Conservation (phyloP, 306 rosid species). For the Casuarina cunninghamiana region DNA sequence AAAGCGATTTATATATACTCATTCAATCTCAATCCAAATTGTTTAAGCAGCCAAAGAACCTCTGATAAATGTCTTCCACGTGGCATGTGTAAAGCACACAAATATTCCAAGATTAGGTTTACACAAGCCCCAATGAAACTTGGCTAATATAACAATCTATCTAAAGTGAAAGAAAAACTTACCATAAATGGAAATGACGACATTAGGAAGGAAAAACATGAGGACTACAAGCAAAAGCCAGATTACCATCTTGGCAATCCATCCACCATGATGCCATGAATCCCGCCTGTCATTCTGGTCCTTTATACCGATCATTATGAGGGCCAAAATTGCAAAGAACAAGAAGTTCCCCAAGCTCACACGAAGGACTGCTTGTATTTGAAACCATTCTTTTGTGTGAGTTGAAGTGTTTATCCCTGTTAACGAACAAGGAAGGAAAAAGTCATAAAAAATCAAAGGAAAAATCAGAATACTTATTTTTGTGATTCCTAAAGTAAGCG, state of each 20-base stretch:
- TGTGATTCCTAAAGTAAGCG: not conserved
- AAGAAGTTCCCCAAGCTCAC: slow-evolving; percentile 92
- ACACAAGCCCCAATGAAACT: not conserved
- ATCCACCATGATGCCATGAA: slow-evolving; percentile 97
- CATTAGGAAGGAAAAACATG: slow-evolving; percentile 81
- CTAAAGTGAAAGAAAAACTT: slow-evolving; percentile 21
- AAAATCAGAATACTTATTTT: not conserved
- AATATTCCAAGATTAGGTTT: not conserved
- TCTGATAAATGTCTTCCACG: not conserved
- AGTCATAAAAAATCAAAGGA: slow-evolving; percentile 7
- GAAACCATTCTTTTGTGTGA: slow-evolving; percentile 75
- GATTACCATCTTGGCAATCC: slow-evolving; percentile 72
- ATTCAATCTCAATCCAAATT: slow-evolving; percentile 1
- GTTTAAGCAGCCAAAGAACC: not conserved
- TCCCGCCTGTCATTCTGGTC: slow-evolving; percentile 93
- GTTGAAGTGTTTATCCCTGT: slow-evolving; percentile 74
- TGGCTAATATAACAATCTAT: slow-evolving; percentile 1
- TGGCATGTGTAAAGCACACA: slow-evolving; percentile 2
- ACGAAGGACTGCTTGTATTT: slow-evolving; percentile 88
- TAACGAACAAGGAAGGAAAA: not conserved
- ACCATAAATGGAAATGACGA: slow-evolving; percentile 63
- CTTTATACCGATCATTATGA: slow-evolving; percentile 91
- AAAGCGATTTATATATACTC: not conserved
- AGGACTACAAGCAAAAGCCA: slow-evolving; percentile 84
- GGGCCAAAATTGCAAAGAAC: slow-evolving; percentile 71